phyloP scores from a whole-genome alignment of 345 rosid genomes.

The Eutrema heterophyllum region DNA sequence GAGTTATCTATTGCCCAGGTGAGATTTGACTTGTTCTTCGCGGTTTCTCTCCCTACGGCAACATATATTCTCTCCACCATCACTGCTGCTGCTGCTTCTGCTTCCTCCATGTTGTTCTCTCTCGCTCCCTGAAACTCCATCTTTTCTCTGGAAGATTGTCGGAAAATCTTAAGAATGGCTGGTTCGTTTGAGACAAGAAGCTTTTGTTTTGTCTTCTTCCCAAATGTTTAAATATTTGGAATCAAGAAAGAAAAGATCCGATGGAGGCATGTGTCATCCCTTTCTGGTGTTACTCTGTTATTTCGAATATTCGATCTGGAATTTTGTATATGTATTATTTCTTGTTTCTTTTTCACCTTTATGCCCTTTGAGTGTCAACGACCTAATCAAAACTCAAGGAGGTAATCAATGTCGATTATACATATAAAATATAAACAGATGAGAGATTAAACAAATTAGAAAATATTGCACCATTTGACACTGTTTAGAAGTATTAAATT shows the following conservation, averaged over 20 bases:
- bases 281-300: conserved; percentile 26
- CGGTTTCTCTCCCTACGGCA: conserved; percentile 49
- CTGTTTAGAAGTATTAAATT: neutral
- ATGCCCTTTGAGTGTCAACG: conserved; percentile 22
- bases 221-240: neutral
- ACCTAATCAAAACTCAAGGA: conserved; percentile 22
- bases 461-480: neutral
- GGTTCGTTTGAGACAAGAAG: conserved; percentile 23
- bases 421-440: neutral
- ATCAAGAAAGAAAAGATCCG: conserved; percentile 7
- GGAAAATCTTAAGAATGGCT: conserved; percentile 14
- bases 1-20: conserved; percentile 57
- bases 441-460: neutral
- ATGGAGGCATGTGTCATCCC: conserved; percentile 26
- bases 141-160: neutral
- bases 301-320: conserved; percentile 31
- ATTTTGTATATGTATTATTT: conserved; percentile 15
- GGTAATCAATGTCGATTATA: conserved; percentile 7
- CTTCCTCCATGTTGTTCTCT: conserved; percentile 28
- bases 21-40: conserved; percentile 42
- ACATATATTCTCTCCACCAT: conserved; percentile 57
- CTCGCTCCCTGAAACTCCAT: neutral
- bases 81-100: conserved; percentile 27
- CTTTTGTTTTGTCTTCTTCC: conserved; percentile 2
- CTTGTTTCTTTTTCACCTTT: neutral